A percentile compares a stretch with the other conserved stretches of the same genome.
These are phyloP conservation scores for Nicotiana sylvestris DNA, from an alignment of 257 asterid genomes.

Conservation along the genomic window DNA sequence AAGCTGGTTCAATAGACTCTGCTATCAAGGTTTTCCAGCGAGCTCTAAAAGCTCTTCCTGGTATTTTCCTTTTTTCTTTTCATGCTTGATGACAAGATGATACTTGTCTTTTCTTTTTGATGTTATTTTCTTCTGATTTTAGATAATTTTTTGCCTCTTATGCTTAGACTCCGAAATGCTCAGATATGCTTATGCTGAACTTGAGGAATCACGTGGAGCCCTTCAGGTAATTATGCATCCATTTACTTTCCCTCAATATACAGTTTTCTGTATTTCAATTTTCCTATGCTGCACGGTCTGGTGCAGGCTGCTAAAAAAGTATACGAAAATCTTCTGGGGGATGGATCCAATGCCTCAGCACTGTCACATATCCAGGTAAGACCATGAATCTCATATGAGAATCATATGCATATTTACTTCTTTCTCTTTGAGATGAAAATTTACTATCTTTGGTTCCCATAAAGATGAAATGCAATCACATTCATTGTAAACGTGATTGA, in stretches of 20 bases:
- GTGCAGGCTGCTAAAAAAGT: constrained; percentile 83
- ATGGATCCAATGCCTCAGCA: constrained; percentile 66
- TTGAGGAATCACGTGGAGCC: constrained; percentile 93
- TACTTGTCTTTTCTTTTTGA: constrained; percentile 6
- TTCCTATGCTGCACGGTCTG: constrained; percentile 9
- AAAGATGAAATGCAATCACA: constrained; percentile 1
- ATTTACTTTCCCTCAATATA: constrained; percentile 1
- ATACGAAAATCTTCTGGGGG: constrained; percentile 84
- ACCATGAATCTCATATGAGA: background rate
- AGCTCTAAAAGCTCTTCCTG: constrained; percentile 94
- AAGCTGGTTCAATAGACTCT: constrained; percentile 71
- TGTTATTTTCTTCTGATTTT: constrained; percentile 2
- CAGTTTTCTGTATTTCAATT: background rate
- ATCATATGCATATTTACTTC: background rate
- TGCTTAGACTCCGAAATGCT: constrained; percentile 83
- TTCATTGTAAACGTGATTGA: background rate
- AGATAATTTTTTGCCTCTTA: constrained; percentile 17
- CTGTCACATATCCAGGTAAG: constrained; percentile 90
- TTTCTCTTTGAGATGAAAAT: background rate
- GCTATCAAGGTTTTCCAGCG: constrained; percentile 89
- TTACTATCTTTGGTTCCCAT: background rate
- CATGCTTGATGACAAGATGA: constrained; percentile 8
- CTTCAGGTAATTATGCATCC: constrained; percentile 46
- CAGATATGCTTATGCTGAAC: constrained; percentile 92
- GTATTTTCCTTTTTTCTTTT: constrained; percentile 33